Conservation (phyloP, 1,284 basidiomycete genomes). For the Xerocomus nothofagi region DNA sequence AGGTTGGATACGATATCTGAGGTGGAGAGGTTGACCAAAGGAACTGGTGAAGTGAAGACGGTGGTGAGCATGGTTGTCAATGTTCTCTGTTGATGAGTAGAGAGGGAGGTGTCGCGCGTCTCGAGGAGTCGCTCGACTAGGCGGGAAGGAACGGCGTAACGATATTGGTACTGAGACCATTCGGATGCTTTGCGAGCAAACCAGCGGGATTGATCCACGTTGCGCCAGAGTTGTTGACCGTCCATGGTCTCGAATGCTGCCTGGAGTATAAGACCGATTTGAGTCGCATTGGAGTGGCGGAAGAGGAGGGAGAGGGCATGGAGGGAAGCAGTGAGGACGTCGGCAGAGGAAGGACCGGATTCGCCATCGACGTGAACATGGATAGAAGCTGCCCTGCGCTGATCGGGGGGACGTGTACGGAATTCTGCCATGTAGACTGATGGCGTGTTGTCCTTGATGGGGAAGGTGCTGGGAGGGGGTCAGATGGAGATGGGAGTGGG, state of each 20-base stretch:
- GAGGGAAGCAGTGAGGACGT: slow-evolving; percentile 76
- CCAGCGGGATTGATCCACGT: slow-evolving; percentile 80
- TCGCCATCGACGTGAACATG: slow-evolving; percentile 87
- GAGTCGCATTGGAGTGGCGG: slow-evolving; percentile 74
- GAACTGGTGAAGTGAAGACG: slow-evolving; percentile 79
- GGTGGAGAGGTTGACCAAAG: slow-evolving; percentile 88
- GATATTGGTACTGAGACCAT: slow-evolving; percentile 91
- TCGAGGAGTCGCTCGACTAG: slow-evolving; percentile 81
- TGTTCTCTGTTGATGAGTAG: slow-evolving; percentile 61
- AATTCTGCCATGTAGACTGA: slow-evolving; percentile 83
- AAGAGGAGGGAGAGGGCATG: slow-evolving; percentile 74
- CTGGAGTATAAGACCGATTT: slow-evolving; percentile 73
- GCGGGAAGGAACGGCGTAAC: slow-evolving; percentile 84
- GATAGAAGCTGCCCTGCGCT: slow-evolving; percentile 84
- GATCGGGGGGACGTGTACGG: slow-evolving; percentile 68
- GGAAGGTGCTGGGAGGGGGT: slow-evolving; percentile 45
- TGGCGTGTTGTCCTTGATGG: slow-evolving; percentile 65
- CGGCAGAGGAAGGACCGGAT: slow-evolving; percentile 73
- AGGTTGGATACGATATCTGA: slow-evolving; percentile 85
- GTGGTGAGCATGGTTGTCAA: slow-evolving; percentile 84
- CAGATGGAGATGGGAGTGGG: not conserved
- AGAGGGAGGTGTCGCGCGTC: slow-evolving; percentile 57
- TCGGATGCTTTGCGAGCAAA: slow-evolving; percentile 73
- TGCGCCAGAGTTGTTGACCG: slow-evolving; percentile 66
- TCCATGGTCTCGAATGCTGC: slow-evolving; percentile 71